Percentiles rank a stretch among this genome's conserved stretches.
phyloP scores from a whole-genome alignment of 1,284 basidiomycete species.

The Coniophora puteana region DNA sequence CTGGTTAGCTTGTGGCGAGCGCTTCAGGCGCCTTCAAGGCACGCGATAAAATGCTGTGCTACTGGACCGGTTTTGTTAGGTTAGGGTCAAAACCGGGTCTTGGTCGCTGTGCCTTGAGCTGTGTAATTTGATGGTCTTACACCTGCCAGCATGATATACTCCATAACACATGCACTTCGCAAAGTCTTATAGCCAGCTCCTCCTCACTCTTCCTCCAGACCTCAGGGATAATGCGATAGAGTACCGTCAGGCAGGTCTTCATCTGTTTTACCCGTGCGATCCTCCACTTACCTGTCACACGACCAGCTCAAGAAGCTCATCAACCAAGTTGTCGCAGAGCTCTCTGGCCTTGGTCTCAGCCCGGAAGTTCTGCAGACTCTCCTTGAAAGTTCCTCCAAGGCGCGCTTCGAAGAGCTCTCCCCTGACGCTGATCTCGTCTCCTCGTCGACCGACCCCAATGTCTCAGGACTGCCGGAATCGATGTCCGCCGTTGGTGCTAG shows the following conservation, averaged over 20 bases:
- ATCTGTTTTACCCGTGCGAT: background rate
- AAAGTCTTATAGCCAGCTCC: slow-evolving; percentile 70
- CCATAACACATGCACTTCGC: slow-evolving; percentile 78
- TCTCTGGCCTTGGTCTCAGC: slow-evolving; percentile 74
- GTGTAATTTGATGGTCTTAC: too few relatives aligned
- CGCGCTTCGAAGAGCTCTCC: too few relatives aligned
- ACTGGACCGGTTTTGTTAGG: too few relatives aligned
- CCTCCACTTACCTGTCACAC: background rate
- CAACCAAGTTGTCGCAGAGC: slow-evolving; percentile 81
- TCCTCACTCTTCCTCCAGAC: slow-evolving; percentile 71
- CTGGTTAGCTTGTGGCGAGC: too few relatives aligned
- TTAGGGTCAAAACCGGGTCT: too few relatives aligned
- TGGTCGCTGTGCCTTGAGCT: too few relatives aligned
- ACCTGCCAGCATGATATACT: too few relatives aligned
- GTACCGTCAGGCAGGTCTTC: slow-evolving; percentile 67
- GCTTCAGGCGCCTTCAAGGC: too few relatives aligned
- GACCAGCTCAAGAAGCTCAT: slow-evolving; percentile 89
- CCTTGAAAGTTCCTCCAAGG: too few relatives aligned
- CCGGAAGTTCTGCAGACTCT: slow-evolving; percentile 50
- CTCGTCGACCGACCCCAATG: background rate
- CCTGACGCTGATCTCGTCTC: too few relatives aligned
- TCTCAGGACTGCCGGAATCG: background rate
- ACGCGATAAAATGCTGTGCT: too few relatives aligned
- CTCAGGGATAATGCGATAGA: slow-evolving; percentile 79
- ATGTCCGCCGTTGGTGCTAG: background rate